Evolutionary conservation across 2,329 filamentous ascomycete species (phyloP), one percentile per base, ranked within the genome.

Genomic region (Mycosphaerella sp.): DNA sequence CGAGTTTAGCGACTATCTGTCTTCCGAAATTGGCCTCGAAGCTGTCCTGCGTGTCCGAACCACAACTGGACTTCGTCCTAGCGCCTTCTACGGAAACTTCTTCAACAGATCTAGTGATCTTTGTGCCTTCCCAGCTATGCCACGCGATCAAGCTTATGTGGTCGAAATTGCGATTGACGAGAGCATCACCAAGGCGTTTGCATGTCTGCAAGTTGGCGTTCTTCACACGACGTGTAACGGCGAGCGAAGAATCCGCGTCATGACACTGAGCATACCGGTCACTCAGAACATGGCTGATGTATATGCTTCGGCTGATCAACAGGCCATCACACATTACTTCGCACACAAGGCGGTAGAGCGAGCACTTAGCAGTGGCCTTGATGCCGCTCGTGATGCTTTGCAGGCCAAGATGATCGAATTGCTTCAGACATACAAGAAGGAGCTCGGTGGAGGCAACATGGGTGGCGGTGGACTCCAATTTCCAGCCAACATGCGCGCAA

Each of bases 91-190:
- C 70, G 93, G 93, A 61, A 98, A 98, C 75, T 98, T 98, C 73
- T 98, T 98, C 79, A 98, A 97, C 75, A 82, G 93, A 62, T 95
- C 89, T 68, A 96, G 90, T 13, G 93, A 98, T 73, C 81, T 98
- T 28, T 97, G 93, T 69, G 93, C 93, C 10, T 98, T 98, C 78
- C 93, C 93, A 1, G 90, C 93, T 0, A 97, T 98, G 76, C 93
- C 93, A 28, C 85, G 93, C 66, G 93, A 98, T 65, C 93, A 98
- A 70, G 89, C 87, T 57, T 97, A 97, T 67, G 93, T 97, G 39
- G 91, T 98, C 16, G 93, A 98, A 71, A 94, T 98, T 49, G 90
- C 93, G 12, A 97, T 98, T 59, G 93, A 98, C 63, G 93, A 98
- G 74, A 93, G 82, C 32, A 77, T 98, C 55, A 87, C 85, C 41